A percentile compares a stretch with the other conserved stretches of the same genome.
Evolutionary conservation across 2,329 filamentous ascomycete species (phyloP).

Genomic region (Paracorniculantispora psalliotae): DNA sequence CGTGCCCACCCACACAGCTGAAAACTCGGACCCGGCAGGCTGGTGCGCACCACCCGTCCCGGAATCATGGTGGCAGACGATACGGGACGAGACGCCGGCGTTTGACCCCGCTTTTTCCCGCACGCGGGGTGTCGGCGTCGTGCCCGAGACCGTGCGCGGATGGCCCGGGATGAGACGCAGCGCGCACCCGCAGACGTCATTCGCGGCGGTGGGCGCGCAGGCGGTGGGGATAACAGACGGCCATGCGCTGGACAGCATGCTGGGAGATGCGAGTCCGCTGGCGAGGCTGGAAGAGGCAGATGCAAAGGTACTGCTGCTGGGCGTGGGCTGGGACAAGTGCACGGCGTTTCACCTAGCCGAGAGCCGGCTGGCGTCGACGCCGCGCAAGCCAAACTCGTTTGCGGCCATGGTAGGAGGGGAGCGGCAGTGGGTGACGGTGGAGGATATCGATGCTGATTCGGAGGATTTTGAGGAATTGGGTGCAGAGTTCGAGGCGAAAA

Average conservation of each 20-base stretch:
- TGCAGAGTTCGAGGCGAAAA: background rate
- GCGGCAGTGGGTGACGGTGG: conserved; percentile 16
- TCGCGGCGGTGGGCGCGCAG: conserved; percentile 13
- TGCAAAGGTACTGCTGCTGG: conserved; percentile 14
- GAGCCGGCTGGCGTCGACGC: conserved; percentile 4
- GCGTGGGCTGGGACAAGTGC: conserved; percentile 15
- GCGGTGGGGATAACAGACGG: conserved; percentile 2
- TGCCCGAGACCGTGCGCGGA: conserved; percentile 15
- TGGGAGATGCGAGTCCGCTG: conserved; percentile 7
- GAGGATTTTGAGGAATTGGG: conserved; percentile 14
- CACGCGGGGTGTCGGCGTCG: conserved; percentile 14
- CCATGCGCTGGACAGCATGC: conserved; percentile 6
- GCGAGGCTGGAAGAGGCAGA: conserved; percentile 7
- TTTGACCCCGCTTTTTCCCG: conserved; percentile 11
- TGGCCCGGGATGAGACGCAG: conserved; percentile 18
- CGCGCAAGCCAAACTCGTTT: conserved; percentile 13
- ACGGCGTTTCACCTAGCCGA: conserved; percentile 17
- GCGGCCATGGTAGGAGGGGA: conserved; percentile 10
- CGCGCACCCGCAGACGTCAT: conserved; percentile 19
- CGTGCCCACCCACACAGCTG: conserved; percentile 16
- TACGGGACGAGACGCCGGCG: conserved; percentile 15
- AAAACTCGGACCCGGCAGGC: conserved; percentile 17
- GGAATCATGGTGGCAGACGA: conserved; percentile 15
- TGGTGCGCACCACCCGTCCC: conserved; percentile 18
- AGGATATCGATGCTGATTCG: conserved; percentile 5